Evolutionary conservation across 257 asterid species (phyloP).

Genomic region (Thymus mandschuricus): DNA sequence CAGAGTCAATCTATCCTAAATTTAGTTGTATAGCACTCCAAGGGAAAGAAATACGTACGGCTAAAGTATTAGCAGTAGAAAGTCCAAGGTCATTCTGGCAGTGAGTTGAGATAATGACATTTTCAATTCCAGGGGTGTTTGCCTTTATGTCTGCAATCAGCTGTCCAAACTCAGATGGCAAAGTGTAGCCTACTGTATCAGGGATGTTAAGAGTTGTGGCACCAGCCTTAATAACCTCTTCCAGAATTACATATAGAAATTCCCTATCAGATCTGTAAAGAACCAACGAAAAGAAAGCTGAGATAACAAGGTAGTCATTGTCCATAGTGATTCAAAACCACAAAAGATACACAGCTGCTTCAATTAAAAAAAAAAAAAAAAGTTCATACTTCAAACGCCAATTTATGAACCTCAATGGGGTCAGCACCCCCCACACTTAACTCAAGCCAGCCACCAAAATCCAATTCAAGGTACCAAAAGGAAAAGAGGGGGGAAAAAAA

Average conservation of each 20-base stretch:
- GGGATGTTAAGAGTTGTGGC: slow-evolving; percentile 98
- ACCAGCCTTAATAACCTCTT: slow-evolving; percentile 91
- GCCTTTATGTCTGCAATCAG: slow-evolving; percentile 84
- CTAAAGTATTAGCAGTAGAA: slow-evolving; percentile 86
- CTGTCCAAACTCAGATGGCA: slow-evolving; percentile 83
- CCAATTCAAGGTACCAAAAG: too few species aligned
- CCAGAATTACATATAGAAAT: slow-evolving; percentile 86
- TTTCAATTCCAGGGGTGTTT: slow-evolving; percentile 85
- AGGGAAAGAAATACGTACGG: slow-evolving; percentile 47
- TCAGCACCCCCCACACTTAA: too few species aligned
- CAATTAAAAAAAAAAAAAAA: neutral
- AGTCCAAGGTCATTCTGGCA: slow-evolving; percentile 99
- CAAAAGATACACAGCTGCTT: slow-evolving; percentile 2
- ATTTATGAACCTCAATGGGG: neutral
- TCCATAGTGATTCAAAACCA: slow-evolving; percentile 3
- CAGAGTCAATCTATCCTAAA: slow-evolving; percentile 22
- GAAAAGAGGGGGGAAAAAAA: too few species aligned
- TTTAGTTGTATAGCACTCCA: slow-evolving; percentile 18
- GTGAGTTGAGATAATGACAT: slow-evolving; percentile 90
- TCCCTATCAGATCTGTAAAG: slow-evolving; percentile 73
- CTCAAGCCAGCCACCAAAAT: neutral
- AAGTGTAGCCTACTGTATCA: slow-evolving; percentile 87
- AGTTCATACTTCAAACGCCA: neutral
- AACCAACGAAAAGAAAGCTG: slow-evolving; percentile 27
- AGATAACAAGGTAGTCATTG: slow-evolving; percentile 15